Percentiles rank a stretch among this genome's conserved stretches.
Conservation (phyloP, 2,329 filamentous ascomycete species). For the Fusarium anguioides region DNA sequence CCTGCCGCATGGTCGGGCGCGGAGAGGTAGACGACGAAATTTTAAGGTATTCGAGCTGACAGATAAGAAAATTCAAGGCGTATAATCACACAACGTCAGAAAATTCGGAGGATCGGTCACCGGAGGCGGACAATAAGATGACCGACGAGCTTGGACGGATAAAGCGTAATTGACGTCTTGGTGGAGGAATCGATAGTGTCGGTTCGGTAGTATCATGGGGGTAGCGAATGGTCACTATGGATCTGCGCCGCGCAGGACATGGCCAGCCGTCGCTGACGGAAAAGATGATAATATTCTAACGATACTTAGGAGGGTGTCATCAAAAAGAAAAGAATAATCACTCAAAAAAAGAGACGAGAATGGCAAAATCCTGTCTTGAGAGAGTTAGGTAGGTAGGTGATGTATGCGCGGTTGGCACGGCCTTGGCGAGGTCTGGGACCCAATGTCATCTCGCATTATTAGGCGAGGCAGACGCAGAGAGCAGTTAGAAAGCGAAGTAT, state of each 20-base stretch:
- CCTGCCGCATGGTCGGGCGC: conserved; percentile 43
- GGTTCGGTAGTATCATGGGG: conserved; percentile 41
- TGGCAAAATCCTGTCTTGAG: not conserved
- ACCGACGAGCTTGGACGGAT: conserved; percentile 23
- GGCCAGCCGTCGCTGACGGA: conserved; percentile 37
- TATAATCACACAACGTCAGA: conserved; percentile 5
- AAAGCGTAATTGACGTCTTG: conserved; percentile 25
- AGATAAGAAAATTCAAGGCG: conserved; percentile 5
- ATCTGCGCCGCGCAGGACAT: conserved; percentile 37
- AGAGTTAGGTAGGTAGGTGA: conserved; percentile 15
- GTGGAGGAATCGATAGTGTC: conserved; percentile 30
- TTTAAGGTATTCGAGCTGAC: conserved; percentile 32
- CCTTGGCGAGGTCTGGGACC: conserved; percentile 32
- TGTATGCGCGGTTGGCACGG: conserved; percentile 37
- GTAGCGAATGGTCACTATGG: conserved; percentile 37
- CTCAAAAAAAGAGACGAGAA: conserved; percentile 15
- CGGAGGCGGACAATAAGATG: conserved; percentile 19
- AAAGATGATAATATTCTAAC: not conserved
- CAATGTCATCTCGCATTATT: conserved; percentile 46
- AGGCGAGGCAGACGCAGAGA: conserved; percentile 29
- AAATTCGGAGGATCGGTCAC: conserved; percentile 18
- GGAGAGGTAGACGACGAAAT: conserved; percentile 22
- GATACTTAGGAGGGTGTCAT: not conserved
- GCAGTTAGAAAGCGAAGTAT: conserved; percentile 9
- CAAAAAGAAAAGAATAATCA: conserved; percentile 15